Evolutionary conservation across 2,329 filamentous ascomycete genomes (phyloP).

Genomic region (Beauveria medogensis): DNA sequence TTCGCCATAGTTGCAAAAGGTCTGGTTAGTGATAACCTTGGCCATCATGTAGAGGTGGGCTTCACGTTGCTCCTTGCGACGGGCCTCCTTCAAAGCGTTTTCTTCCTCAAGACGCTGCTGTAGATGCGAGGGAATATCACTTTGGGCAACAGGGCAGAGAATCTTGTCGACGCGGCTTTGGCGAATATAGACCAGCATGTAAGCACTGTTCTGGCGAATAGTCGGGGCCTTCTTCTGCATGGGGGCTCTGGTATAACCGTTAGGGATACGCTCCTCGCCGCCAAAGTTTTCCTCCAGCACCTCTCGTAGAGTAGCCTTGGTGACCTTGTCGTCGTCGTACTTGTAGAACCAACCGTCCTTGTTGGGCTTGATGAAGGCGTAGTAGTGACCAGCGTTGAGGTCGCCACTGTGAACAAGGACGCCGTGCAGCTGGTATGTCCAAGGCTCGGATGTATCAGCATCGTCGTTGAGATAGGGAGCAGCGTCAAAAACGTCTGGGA

Average conservation of each 20-base stretch:
- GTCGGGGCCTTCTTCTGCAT: constrained; percentile 49
- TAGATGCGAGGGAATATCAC: constrained; percentile 60
- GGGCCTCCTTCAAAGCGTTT: constrained; percentile 63
- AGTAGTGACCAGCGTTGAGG: constrained; percentile 95
- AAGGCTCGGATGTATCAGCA: constrained; percentile 80
- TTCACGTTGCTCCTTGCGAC: constrained; percentile 83
- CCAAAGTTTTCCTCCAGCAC: constrained; percentile 96
- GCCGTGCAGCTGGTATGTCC: constrained; percentile 87
- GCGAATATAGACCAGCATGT: constrained; percentile 97
- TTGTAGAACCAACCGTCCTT: constrained; percentile 95
- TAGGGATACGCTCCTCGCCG: constrained; percentile 62
- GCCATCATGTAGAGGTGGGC: constrained; percentile 87
- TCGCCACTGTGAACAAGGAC: constrained; percentile 96
- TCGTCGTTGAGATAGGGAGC: constrained; percentile 79
- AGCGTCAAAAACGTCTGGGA: constrained; percentile 76
- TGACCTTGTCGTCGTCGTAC: constrained; percentile 95
- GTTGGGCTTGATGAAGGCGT: constrained; percentile 88
- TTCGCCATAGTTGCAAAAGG: constrained; percentile 72
- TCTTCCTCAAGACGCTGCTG: constrained; percentile 76
- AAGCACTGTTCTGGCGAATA: constrained; percentile 73
- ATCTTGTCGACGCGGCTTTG: constrained; percentile 79
- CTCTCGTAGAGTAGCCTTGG: constrained; percentile 83
- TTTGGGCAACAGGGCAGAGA: constrained; percentile 64
- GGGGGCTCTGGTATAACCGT: constrained; percentile 36
- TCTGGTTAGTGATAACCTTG: constrained; percentile 71